Evolutionary conservation across 208 protist species (phyloP).

Genomic region (Naegleria gruberi): DNA sequence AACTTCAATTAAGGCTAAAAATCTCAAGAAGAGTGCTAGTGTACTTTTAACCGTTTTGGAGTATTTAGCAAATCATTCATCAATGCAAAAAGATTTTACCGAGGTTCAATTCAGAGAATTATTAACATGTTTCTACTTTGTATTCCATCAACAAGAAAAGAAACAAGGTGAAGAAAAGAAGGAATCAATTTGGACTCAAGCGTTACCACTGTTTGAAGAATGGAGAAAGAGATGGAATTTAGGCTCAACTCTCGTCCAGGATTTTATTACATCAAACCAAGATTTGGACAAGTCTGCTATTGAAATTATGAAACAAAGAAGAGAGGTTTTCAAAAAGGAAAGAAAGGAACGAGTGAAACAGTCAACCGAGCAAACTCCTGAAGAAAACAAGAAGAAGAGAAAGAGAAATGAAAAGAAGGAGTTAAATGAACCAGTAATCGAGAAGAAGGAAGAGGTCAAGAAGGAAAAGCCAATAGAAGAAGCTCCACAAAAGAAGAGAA

Average conservation of each 20-base stretch:
- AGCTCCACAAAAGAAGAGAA: neutral
- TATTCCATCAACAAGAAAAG: neutral
- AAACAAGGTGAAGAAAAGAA: neutral
- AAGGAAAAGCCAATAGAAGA: neutral
- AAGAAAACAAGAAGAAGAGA: neutral
- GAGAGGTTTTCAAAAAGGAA: neutral
- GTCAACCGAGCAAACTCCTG: neutral
- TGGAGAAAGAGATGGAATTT: neutral
- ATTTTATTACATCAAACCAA: neutral
- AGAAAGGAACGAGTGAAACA: neutral
- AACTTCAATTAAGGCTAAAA: neutral
- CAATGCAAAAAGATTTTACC: neutral
- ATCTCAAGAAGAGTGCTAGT: neutral
- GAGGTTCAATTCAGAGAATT: neutral
- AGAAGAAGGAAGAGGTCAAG: neutral
- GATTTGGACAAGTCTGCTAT: neutral
- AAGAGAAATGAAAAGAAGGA: neutral
- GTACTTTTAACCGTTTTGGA: neutral
- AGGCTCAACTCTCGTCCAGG: neutral
- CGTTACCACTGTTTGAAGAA: neutral
- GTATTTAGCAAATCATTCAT: neutral
- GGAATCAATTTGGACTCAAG: neutral
- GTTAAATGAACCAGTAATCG: neutral
- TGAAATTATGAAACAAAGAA: neutral
- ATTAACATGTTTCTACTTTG: neutral